These are phyloP conservation scores for Hydrangea macrophylla DNA, from an alignment of 148 eudicot species.

Conservation along the genomic window DNA sequence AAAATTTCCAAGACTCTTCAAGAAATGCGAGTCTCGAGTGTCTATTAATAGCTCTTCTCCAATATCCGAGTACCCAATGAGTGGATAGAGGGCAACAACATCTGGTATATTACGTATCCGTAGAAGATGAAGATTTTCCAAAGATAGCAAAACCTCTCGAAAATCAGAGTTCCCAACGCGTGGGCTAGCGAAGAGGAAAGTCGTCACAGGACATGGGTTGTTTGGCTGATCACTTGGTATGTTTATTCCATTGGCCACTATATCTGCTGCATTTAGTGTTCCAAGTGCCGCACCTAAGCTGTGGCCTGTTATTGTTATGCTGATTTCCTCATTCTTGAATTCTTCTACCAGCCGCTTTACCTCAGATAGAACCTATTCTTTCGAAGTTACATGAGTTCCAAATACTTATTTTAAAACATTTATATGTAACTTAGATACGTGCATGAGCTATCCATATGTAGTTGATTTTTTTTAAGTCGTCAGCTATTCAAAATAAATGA, in stretches of 20 bases:
- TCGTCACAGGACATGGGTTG: neutral
- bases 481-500: no score
- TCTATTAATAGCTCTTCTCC: conserved; percentile 1
- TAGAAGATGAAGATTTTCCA: neutral
- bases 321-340: neutral
- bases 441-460: no score
- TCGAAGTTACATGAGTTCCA: no score
- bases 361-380: neutral
- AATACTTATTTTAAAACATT: no score
- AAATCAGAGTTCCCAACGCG: neutral
- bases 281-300: neutral
- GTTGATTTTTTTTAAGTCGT: no score
- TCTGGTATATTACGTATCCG: neutral
- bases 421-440: no score
- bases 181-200: neutral
- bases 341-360: neutral
- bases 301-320: conserved; percentile 5
- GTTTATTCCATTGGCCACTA: neutral
- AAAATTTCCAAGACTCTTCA: neutral
- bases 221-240: neutral
- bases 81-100: neutral
- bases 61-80: neutral
- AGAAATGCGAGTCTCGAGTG: neutral
- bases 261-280: neutral
- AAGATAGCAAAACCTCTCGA: neutral